phyloP scores from a whole-genome alignment of 2,329 filamentous ascomycete species.

The Apiospora arundinis region DNA sequence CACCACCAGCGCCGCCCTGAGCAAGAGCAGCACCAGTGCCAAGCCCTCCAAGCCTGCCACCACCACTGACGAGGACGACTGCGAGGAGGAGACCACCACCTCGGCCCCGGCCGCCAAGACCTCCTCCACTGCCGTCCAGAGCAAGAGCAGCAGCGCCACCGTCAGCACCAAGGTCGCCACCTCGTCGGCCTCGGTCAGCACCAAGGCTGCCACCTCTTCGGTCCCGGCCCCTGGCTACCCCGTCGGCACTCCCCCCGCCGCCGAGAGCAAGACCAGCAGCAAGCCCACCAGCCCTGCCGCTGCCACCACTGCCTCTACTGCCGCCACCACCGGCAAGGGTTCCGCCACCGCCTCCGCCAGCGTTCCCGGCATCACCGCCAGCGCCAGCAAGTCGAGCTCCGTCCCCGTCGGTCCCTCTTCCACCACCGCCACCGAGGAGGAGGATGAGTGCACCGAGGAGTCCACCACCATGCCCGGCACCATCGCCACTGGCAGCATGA shows the following conservation, averaged over 20 bases:
- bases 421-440: conserved; percentile 10
- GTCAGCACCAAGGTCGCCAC: conserved; percentile 34
- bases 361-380: neutral
- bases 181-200: conserved; percentile 17
- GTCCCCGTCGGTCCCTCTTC: neutral
- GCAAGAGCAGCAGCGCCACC: neutral
- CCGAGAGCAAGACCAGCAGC: no score
- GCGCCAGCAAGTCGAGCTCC: neutral
- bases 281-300: neutral
- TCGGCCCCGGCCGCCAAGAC: neutral
- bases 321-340: neutral
- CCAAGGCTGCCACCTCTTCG: conserved; percentile 24
- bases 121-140: neutral
- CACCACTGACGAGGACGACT: conserved; percentile 8
- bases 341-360: neutral
- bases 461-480: neutral
- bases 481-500: neutral
- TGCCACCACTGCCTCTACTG: no score
- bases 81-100: neutral
- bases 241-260: no score
- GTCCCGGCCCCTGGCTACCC: neutral
- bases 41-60: neutral
- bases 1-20: neutral
- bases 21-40: neutral
- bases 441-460: conserved; percentile 22